Evolutionary conservation across 805 yeast genomes (phyloP).

Genomic region (Lachancea sp.): DNA sequence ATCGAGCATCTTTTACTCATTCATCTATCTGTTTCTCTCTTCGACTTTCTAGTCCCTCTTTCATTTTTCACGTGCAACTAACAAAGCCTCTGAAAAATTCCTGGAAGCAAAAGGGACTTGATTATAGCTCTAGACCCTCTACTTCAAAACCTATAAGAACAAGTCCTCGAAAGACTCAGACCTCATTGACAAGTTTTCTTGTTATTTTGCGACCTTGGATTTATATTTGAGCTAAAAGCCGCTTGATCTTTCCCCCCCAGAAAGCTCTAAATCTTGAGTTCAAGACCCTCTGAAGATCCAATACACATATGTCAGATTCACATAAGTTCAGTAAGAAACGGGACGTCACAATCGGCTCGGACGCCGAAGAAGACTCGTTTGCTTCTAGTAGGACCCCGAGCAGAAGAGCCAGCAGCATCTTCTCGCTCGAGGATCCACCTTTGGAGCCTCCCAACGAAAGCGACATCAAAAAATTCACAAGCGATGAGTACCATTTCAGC

Average conservation of each 20-base stretch:
- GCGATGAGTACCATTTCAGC: conserved; percentile 79
- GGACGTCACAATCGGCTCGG: conserved; percentile 7
- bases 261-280: no score
- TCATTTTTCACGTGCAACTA: background rate
- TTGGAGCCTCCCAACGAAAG: conserved; percentile 71
- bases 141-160: background rate
- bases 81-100: background rate
- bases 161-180: background rate
- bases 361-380: conserved; percentile 15
- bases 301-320: background rate
- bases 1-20: background rate
- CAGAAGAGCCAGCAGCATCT: conserved; percentile 51
- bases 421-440: conserved; percentile 45
- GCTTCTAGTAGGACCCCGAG: conserved; percentile 33
- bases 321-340: background rate
- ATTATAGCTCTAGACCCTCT: background rate
- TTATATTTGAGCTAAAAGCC: no score
- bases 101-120: conserved; percentile 3
- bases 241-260: no score
- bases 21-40: background rate
- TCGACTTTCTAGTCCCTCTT: background rate
- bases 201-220: no score
- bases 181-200: no score
- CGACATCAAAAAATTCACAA: conserved; percentile 73
- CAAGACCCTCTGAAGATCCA: no score